Evolutionary conservation across 768 basidiomycete genomes (phyloP).

Genomic region (Auricularia cornea): DNA sequence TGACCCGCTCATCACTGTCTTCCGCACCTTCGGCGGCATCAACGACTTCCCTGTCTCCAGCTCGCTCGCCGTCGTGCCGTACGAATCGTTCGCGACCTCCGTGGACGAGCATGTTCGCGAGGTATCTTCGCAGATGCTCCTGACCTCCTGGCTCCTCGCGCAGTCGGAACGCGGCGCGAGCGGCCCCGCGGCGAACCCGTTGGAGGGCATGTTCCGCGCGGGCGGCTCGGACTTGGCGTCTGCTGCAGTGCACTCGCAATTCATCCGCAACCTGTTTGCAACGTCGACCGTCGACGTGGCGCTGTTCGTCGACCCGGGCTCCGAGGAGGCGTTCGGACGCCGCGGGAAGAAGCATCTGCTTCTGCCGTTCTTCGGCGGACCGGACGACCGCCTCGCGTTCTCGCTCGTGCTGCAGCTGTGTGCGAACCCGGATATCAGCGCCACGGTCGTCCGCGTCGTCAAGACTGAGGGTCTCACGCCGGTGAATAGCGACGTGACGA

Average conservation of each 20-base stretch:
- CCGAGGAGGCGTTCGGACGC: slow-evolving; percentile 14
- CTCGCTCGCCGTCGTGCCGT: slow-evolving; percentile 66
- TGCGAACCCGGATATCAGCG: slow-evolving; percentile 48
- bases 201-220: slow-evolving; percentile 69
- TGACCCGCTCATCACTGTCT: slow-evolving; percentile 66
- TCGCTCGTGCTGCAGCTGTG: slow-evolving; percentile 76
- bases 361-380: slow-evolving; percentile 88
- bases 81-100: slow-evolving; percentile 60
- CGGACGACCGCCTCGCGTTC: slow-evolving; percentile 84
- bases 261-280: slow-evolving; percentile 74
- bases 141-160: slow-evolving; percentile 76
- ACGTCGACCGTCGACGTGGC: slow-evolving; percentile 69
- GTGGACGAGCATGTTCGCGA: slow-evolving; percentile 54
- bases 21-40: slow-evolving; percentile 69
- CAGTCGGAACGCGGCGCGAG: slow-evolving; percentile 17
- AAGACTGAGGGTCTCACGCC: slow-evolving; percentile 27
- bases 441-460: slow-evolving; percentile 61
- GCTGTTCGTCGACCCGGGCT: slow-evolving; percentile 74
- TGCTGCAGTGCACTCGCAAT: slow-evolving; percentile 65
- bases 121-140: slow-evolving; percentile 58
- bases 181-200: slow-evolving; percentile 43
- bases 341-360: slow-evolving; percentile 54
- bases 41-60: slow-evolving; percentile 59
- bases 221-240: slow-evolving; percentile 39
- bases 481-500: slow-evolving; percentile 7